phyloP scores from a whole-genome alignment of 2,329 filamentous ascomycete species.

The Ustulina deusta region DNA sequence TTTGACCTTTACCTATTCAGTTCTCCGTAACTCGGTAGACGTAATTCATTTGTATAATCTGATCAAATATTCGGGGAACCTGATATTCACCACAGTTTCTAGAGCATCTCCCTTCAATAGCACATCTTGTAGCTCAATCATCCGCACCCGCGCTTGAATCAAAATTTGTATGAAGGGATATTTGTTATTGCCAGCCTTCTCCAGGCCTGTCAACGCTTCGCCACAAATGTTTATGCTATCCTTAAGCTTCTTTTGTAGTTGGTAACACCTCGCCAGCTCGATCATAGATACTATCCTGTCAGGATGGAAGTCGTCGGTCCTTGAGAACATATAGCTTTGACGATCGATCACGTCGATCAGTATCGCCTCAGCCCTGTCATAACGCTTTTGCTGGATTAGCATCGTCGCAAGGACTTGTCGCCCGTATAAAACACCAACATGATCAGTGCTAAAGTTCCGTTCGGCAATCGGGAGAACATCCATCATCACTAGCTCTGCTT shows the following conservation, averaged over 20 bases:
- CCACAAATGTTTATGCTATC: constrained; percentile 20
- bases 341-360: neutral
- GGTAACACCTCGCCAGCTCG: constrained; percentile 32
- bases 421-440: constrained; percentile 36
- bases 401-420: constrained; percentile 34
- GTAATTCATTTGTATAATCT: too few relatives aligned
- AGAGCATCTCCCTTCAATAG: too few relatives aligned
- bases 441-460: constrained; percentile 16
- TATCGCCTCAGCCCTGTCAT: constrained; percentile 20
- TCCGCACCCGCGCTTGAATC: neutral
- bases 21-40: too few relatives aligned
- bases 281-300: constrained; percentile 33
- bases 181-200: neutral
- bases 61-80: too few relatives aligned
- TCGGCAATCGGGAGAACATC: constrained; percentile 19
- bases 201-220: constrained; percentile 7
- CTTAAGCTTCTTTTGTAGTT: constrained; percentile 13
- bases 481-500: constrained; percentile 21
- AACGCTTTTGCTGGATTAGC: constrained; percentile 13
- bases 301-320: constrained; percentile 29
- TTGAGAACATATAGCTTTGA: constrained; percentile 34
- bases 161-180: neutral
- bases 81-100: too few relatives aligned
- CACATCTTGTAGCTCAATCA: too few relatives aligned
- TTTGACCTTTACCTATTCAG: too few relatives aligned